Evolutionary conservation across 225 moss, liverwort and hornwort species (phyloP).

Genomic region (Marchantia paleacea): DNA sequence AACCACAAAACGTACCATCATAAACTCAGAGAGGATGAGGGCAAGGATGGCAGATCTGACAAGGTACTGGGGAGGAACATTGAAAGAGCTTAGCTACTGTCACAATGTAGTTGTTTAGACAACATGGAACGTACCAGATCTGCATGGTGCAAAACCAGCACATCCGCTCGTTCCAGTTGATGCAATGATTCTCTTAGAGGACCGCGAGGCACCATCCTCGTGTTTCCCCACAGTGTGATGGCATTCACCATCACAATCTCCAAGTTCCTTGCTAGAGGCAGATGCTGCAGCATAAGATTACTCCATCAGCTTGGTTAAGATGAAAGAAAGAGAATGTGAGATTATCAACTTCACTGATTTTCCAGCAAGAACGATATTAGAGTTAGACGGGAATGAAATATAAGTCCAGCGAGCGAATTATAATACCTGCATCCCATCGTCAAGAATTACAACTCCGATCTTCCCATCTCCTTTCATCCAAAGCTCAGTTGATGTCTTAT

Average conservation of each 20-base stretch:
- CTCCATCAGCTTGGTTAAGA: not conserved
- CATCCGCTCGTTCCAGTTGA: slow-evolving; percentile 69
- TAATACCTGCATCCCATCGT: slow-evolving; percentile 99
- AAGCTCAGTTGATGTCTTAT: slow-evolving; percentile 7
- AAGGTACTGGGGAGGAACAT: not conserved
- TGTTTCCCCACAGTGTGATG: slow-evolving; percentile 79
- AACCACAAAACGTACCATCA: not conserved
- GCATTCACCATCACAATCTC: slow-evolving; percentile 97
- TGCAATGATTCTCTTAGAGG: slow-evolving; percentile 74
- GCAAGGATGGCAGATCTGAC: not conserved
- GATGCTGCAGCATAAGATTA: slow-evolving; percentile 50
- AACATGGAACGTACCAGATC: slow-evolving; percentile 52
- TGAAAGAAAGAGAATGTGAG: not conserved
- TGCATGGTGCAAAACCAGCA: slow-evolving; percentile 83
- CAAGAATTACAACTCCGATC: slow-evolving; percentile 65
- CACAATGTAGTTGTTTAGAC: not conserved
- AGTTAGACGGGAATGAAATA: not conserved
- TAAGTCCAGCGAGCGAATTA: not conserved
- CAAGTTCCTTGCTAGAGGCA: slow-evolving; percentile 69
- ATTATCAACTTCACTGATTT: not conserved
- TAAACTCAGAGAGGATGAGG: not conserved
- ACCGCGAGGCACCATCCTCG: slow-evolving; percentile 67
- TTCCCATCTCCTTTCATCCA: slow-evolving; percentile 31
- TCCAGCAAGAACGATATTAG: not conserved
- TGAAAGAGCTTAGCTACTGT: not conserved